Evolutionary conservation across 495 filamentous ascomycete species (phyloP).

Genomic region (Annulohypoxylon bovei): DNA sequence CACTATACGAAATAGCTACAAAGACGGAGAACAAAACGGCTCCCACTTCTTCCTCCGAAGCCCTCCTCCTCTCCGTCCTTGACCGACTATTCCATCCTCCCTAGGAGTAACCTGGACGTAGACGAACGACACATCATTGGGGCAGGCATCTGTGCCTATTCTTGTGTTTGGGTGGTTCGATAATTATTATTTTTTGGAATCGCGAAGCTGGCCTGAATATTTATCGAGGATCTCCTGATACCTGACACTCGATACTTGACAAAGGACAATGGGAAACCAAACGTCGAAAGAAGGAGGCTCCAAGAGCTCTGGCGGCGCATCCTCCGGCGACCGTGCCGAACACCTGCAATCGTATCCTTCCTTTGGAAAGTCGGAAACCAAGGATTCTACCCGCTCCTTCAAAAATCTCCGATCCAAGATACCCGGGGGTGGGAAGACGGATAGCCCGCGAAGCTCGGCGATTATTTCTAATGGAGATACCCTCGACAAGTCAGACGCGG

Average conservation of each 20-base stretch:
- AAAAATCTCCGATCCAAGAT: constrained; percentile 75
- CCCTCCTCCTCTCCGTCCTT: constrained; percentile 56
- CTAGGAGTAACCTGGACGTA: constrained; percentile 45
- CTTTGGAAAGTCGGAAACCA: constrained; percentile 92
- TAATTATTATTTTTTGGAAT: constrained; percentile 16
- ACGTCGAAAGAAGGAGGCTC: constrained; percentile 76
- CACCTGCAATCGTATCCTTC: constrained; percentile 83
- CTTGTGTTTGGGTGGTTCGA: constrained; percentile 26
- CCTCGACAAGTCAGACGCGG: constrained; percentile 76
- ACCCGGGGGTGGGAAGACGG: constrained; percentile 67
- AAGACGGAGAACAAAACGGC: constrained; percentile 57
- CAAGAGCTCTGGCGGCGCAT: constrained; percentile 50
- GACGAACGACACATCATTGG: constrained; percentile 38
- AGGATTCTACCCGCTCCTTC: constrained; percentile 90
- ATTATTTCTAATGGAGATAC: constrained; percentile 68
- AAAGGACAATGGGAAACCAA: constrained; percentile 83
- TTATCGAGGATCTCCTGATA: constrained; percentile 12
- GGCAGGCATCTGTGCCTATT: constrained; percentile 53
- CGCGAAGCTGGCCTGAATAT: constrained; percentile 13
- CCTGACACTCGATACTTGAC: constrained; percentile 28
- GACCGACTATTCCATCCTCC: constrained; percentile 60
- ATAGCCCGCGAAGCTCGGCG: constrained; percentile 83
- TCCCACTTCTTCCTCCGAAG: constrained; percentile 55
- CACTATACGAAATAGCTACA: constrained; percentile 32
- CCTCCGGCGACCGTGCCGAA: constrained; percentile 48